These are phyloP conservation scores for Ocimum tenuiflorum DNA, from an alignment of 257 asterid species.

Conservation along the genomic window DNA sequence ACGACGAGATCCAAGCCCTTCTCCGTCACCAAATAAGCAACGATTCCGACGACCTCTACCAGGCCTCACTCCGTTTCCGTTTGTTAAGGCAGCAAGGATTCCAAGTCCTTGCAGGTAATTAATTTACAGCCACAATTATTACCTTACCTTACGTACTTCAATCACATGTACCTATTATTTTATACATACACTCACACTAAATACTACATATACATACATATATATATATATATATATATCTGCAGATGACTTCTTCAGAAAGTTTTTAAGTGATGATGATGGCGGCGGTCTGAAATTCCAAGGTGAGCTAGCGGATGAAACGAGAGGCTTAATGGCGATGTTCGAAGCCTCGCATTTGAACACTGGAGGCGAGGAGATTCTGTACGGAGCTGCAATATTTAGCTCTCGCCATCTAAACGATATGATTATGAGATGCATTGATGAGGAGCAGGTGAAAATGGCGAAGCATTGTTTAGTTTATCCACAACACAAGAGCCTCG, in stretches of 20 bases:
- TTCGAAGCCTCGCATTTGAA: slow-evolving; percentile 16
- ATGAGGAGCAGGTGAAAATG: background rate
- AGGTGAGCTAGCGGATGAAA: background rate
- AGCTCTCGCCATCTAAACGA: background rate
- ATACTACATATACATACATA: background rate
- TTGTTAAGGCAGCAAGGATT: slow-evolving; percentile 17
- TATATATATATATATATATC: background rate
- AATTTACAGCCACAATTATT: background rate
- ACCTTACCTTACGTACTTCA: no score
- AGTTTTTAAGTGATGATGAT: background rate
- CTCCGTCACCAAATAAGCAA: background rate
- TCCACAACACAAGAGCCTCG: slow-evolving; percentile 17
- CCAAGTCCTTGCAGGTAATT: slow-evolving; percentile 11
- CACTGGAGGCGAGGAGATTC: slow-evolving; percentile 18
- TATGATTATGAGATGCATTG: background rate
- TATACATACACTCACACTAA: no score
- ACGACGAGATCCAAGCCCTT: slow-evolving; percentile 9
- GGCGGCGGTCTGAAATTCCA: background rate
- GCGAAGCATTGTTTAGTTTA: background rate
- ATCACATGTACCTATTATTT: no score
- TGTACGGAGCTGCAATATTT: background rate
- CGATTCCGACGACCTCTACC: background rate
- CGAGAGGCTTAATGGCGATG: slow-evolving; percentile 1
- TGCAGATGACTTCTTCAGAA: background rate
- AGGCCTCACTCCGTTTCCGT: slow-evolving; percentile 10